A percentile compares a stretch with the other conserved stretches of the same genome.
These are phyloP conservation scores for Saussurea involucrata DNA, from an alignment of 129 eudicot species.

Conservation along the genomic window DNA sequence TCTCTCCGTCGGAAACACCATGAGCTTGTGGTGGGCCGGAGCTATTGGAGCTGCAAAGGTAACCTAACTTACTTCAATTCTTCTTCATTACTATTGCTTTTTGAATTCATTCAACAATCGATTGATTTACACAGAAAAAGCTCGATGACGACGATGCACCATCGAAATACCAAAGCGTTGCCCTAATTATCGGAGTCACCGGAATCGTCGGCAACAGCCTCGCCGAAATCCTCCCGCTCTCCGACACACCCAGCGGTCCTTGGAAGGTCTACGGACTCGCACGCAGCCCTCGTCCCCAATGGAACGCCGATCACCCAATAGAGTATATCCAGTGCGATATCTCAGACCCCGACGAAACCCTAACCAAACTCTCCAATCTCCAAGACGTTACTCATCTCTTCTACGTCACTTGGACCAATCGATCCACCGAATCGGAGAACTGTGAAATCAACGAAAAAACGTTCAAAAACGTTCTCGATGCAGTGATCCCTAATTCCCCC, in stretches of 20 bases:
- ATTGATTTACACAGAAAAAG: slow-evolving; percentile 48
- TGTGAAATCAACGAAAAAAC: slow-evolving; percentile 56
- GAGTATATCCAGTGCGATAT: slow-evolving; percentile 25
- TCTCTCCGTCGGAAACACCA: background rate
- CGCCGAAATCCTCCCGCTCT: slow-evolving; percentile 70
- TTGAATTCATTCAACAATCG: background rate
- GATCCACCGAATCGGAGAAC: slow-evolving; percentile 46
- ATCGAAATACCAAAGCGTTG: slow-evolving; percentile 60
- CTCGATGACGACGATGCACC: slow-evolving; percentile 58
- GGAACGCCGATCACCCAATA: slow-evolving; percentile 68
- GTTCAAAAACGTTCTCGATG: slow-evolving; percentile 56
- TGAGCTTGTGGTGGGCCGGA: slow-evolving; percentile 86
- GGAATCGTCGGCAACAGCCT: slow-evolving; percentile 83
- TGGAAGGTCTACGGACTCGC: slow-evolving; percentile 95
- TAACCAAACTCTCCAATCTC: slow-evolving; percentile 41
- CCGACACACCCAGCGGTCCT: slow-evolving; percentile 90
- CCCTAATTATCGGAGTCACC: slow-evolving; percentile 70
- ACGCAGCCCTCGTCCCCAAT: slow-evolving; percentile 65
- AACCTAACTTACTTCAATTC: background rate
- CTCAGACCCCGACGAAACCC: slow-evolving; percentile 34
- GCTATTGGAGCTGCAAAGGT: slow-evolving; percentile 62
- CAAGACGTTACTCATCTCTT: slow-evolving; percentile 70
- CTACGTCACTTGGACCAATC: slow-evolving; percentile 68
- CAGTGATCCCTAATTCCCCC: slow-evolving; percentile 55
- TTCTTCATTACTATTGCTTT: background rate